Evolutionary conservation across 345 rosid species (phyloP), one percentile per base, ranked within the genome.

Genomic region (Citrus medica): DNA sequence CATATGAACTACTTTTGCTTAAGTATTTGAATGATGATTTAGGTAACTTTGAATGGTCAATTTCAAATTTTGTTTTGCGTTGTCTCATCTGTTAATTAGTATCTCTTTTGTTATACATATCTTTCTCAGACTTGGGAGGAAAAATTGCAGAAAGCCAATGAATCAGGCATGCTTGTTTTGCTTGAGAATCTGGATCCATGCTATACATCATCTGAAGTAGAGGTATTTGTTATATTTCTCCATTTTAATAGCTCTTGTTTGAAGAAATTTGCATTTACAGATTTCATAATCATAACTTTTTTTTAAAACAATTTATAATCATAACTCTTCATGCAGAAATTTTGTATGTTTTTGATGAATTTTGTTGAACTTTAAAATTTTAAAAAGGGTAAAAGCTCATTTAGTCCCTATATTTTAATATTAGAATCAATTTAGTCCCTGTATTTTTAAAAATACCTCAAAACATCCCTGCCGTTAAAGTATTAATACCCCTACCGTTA

Each of bases 171-270:
- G 51, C 63, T 88, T 81, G 76, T 88, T 74, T 82, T 76, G 63
- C 75, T 88, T 61, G 90, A 86, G 48, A 89, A 91, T 79, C 83
- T 89, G 80, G 90, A 89, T 76, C 90, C 91, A 58, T 86, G 90
- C 51, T 83, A 32, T 80, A 77, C 90, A 56, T 91, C 92, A 58
- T 69, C 78, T 61, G 92, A 91, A 77, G 85, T 91, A 51, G 89
- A 89, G 92, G 93, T 91, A 85, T 66, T 13, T 78, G 69, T 71
- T 67, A n/a, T 42, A 42, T 51, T 32, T 81, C 71, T 72, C 71
- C 62, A 27, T 78, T 74, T 68, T 56, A 17, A 60, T 71, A 19
- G 48, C 10, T n/a, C 67, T 65, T 79, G 19, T 51, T 30, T 42
- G 25, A 8, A 61, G 60, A 42, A 74, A 27, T 40, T 62, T 42